These are phyloP conservation scores for Xerocomellus amylosporus DNA, from an alignment of 768 basidiomycete genomes.

Conservation along the genomic window DNA sequence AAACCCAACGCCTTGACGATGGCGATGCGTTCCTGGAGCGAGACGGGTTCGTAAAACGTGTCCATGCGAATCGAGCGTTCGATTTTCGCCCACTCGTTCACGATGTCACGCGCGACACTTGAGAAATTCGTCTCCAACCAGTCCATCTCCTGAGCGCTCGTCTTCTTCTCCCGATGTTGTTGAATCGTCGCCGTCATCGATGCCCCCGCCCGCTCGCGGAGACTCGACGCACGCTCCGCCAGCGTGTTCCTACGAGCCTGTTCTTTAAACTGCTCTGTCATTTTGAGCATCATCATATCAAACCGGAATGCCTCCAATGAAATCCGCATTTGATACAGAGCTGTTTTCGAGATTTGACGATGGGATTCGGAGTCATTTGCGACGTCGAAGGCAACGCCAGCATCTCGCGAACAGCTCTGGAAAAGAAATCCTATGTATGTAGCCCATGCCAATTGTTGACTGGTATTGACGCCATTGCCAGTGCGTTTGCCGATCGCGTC, in stretches of 20 bases:
- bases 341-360: constrained; percentile 49
- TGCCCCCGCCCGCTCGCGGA: background rate
- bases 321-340: constrained; percentile 43
- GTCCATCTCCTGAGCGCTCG: constrained; percentile 13
- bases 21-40: constrained; percentile 49
- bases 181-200: constrained; percentile 2
- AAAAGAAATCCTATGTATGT: constrained; percentile 47
- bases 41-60: constrained; percentile 51
- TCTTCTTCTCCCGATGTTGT: constrained; percentile 26
- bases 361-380: constrained; percentile 49
- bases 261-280: constrained; percentile 17
- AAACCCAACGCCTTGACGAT: constrained; percentile 53
- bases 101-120: constrained; percentile 35
- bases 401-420: constrained; percentile 46
- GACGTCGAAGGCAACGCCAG: constrained; percentile 42
- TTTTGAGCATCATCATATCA: constrained; percentile 36
- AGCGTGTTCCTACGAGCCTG: constrained; percentile 19
- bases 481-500: constrained; percentile 28
- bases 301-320: constrained; percentile 51
- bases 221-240: constrained; percentile 18
- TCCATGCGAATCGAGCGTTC: constrained; percentile 38
- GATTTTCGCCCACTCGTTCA: constrained; percentile 47
- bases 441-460: constrained; percentile 44
- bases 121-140: constrained; percentile 49
- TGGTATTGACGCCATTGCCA: constrained; percentile 12